phyloP scores from a whole-genome alignment of 345 rosid species.

The Pistacia vera region DNA sequence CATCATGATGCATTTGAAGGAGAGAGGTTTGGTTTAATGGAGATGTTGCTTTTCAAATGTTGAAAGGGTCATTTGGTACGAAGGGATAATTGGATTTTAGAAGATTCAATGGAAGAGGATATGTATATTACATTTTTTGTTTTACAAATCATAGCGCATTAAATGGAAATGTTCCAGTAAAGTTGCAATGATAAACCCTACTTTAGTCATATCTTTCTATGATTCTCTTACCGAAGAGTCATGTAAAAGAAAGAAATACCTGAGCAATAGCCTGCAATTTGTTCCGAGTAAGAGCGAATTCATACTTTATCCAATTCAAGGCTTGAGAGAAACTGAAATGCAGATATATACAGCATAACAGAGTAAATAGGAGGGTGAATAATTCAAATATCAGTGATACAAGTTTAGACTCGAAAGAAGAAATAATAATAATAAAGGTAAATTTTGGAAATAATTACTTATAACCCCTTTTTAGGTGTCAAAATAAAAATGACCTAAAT shows the following conservation, averaged over 20 bases:
- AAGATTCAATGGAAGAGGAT: too few relatives aligned
- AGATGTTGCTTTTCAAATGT: too few relatives aligned
- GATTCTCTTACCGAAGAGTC: background rate
- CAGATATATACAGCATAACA: background rate
- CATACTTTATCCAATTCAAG: constrained; percentile 35
- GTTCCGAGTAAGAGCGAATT: constrained; percentile 33
- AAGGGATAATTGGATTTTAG: too few relatives aligned
- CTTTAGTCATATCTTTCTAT: background rate
- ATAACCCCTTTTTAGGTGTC: too few relatives aligned
- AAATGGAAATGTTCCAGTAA: too few relatives aligned
- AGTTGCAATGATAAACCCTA: background rate
- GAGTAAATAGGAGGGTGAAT: background rate
- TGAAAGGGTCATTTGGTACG: too few relatives aligned
- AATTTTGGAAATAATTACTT: too few relatives aligned
- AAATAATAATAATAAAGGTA: background rate
- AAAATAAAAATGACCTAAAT: too few relatives aligned
- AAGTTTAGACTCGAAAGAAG: background rate
- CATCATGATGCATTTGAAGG: too few relatives aligned
- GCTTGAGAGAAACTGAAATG: constrained; percentile 34
- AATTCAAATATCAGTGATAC: background rate
- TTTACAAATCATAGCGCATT: too few relatives aligned
- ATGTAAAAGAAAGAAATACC: constrained; percentile 22
- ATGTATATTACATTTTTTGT: too few relatives aligned
- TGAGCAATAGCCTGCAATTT: constrained; percentile 40
- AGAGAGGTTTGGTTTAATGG: too few relatives aligned